Base-by-base conservation (phyloP, 2,329 filamentous ascomycete species). In the Thermochaetoides dissita region DNA sequence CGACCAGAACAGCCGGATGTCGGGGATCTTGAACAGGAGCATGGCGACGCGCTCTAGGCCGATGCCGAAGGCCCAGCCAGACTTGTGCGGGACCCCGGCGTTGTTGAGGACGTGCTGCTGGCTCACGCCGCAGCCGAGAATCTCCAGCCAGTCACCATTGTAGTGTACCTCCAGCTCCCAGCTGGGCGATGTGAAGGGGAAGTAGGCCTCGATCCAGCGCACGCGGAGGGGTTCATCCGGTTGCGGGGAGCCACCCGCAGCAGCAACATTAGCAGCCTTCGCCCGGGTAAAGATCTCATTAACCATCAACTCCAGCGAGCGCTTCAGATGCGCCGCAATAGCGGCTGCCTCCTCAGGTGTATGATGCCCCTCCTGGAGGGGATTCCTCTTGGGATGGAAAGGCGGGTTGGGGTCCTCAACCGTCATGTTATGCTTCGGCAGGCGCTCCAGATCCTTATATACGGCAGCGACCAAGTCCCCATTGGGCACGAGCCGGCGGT, bases 81-180 rank as follows among this genome's bases (percentile, higher is more conserved):
- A 63, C 55, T 84, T 78, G 42, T 75, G 66, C 3, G 83, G 77
- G 37, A 86, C 77, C 39, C 77, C 81, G 0, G 89, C 87, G 42
- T 84, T 79, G 59, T 75, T 74, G 47, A 91, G 75, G 32, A 98
- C 71, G 29, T 80, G 70, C 59, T 98, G 91, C 59, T 85, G 78
- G 35, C 91, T 81, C 32, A 98, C 77, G 32, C 91, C 91, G 53
- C 81, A 93, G n/a, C 91, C 91, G 1, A 98, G 72, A 5, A 96
- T 79, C 63, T 98, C 91, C 31, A 98, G 78, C 91, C 91, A 98
- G 58, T 93, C 84, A 30, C 84, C 88, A 51, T 82, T 80, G 74
- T 89, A 95, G 68, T 84, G 88, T 8, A 98, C 86, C 58, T 98
- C 91, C 24, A 98, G 72, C 60, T 98, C 91, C 84, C 86, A 98